Conservation (phyloP, 2,329 filamentous ascomycete species). For the Cladophialophora chaetospira region DNA sequence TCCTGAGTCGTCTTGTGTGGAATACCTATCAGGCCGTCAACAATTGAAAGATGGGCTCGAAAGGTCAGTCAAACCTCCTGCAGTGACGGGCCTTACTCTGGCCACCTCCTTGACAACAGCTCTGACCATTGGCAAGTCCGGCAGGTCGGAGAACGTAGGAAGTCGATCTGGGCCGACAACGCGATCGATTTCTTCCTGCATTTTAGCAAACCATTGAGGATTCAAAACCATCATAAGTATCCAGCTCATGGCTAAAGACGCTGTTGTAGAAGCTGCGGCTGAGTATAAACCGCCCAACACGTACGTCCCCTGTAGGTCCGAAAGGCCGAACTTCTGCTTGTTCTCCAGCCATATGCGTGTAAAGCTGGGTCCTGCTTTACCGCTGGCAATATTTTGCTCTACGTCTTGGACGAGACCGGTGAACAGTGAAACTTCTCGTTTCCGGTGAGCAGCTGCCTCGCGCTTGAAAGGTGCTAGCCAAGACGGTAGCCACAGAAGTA, state of each 20-base stretch:
- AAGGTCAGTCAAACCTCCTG: constrained; percentile 13
- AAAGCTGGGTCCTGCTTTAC: constrained; percentile 32
- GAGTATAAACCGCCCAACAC: constrained; percentile 37
- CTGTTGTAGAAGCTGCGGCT: constrained; percentile 37
- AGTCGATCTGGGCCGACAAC: constrained; percentile 47
- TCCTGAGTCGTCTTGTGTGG: constrained; percentile 43
- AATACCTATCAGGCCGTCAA: constrained; percentile 19
- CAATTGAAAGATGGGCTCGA: too few species aligned
- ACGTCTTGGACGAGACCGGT: constrained; percentile 37
- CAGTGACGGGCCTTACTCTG: constrained; percentile 44
- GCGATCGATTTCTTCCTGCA: constrained; percentile 50
- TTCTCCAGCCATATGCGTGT: constrained; percentile 34
- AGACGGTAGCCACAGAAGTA: constrained; percentile 34
- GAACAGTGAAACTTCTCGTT: constrained; percentile 35
- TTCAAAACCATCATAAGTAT: constrained; percentile 49
- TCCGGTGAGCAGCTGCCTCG: constrained; percentile 33
- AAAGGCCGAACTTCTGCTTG: constrained; percentile 32
- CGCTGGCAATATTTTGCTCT: constrained; percentile 30
- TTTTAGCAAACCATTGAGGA: constrained; percentile 53
- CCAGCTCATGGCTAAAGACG: constrained; percentile 36
- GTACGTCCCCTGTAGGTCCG: constrained; percentile 36
- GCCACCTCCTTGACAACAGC: constrained; percentile 46
- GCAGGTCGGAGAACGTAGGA: constrained; percentile 41
- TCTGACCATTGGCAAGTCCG: constrained; percentile 39
- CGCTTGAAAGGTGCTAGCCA: constrained; percentile 37